phyloP scores from a whole-genome alignment of 1,139 yeast genomes.

The Hansenula anomala region DNA sequence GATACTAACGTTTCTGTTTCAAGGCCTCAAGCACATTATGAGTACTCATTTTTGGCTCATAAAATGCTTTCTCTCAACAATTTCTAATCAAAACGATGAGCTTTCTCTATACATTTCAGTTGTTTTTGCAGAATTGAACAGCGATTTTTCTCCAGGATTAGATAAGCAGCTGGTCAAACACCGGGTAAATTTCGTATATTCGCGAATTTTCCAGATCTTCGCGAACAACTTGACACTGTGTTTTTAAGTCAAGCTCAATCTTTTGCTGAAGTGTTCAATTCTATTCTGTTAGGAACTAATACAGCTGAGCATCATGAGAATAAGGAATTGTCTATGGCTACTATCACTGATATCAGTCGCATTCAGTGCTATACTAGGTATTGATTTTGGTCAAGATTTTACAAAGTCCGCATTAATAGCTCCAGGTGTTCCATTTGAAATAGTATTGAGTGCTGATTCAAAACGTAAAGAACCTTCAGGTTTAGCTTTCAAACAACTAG shows the following conservation, averaged over 20 bases:
- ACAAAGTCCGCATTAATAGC: conserved; percentile 88
- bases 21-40: conserved; percentile 18
- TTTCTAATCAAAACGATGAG: background rate
- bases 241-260: too few relatives aligned
- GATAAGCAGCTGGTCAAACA: too few relatives aligned
- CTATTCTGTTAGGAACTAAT: too few relatives aligned
- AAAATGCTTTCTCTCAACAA: background rate
- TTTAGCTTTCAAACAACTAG: conserved; percentile 52
- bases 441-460: conserved; percentile 84
- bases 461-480: conserved; percentile 87
- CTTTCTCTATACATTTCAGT: too few relatives aligned
- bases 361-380: conserved; percentile 68
- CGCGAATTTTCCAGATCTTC: background rate
- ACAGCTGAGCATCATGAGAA: conserved; percentile 1
- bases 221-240: too few relatives aligned
- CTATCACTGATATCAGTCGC: conserved; percentile 9
- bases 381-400: conserved; percentile 87
- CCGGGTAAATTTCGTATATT: too few relatives aligned
- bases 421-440: conserved; percentile 84
- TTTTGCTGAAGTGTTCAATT: too few relatives aligned
- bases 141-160: too few relatives aligned
- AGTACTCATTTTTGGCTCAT: conserved; percentile 12
- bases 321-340: conserved; percentile 1
- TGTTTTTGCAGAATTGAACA: too few relatives aligned
- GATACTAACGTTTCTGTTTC: conserved; percentile 19